Evolutionary conservation across 805 yeast species (phyloP), one percentile per base, ranked within the genome.

Genomic region (Kurtzmaniella fragi): DNA sequence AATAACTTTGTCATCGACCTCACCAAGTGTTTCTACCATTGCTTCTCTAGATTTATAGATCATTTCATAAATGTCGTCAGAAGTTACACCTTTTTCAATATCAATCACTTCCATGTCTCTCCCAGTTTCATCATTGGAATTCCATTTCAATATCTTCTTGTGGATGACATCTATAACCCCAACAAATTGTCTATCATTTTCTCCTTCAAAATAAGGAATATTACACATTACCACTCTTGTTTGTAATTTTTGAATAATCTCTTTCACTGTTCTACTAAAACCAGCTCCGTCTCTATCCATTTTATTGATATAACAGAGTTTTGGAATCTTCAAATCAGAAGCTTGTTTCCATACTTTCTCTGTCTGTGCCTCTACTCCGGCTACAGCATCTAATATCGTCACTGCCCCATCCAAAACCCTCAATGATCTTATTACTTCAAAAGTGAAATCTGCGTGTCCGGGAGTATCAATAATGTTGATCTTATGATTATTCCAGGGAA

Each of bases 201-300:
- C 36, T 3, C 38, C 40, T 34, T 53, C 71, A 52, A 85, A 89
- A 46, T 77, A 74, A 0, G 99, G 99, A 8, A 85, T 62, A 44
- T 83, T 89, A n/a, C 86, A 69, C 27, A 89, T 57, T 0, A 81
- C 84, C 1, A 82, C 88, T 29, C 82, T 71, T 0, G 95, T 86
- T 13, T 78, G 78, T 42, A 93, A 65, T 52, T 85, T 84, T 15
- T 79, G 62, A 11, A 88, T 83, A 17, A 93, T 74, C 49, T 91
- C 97, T 47, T 79, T 80, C 5, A 88, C 95, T 0, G 97, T 87
- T 41, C 96, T 70, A 45, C 95, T 82, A 56, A 80, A 93, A 0
- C 97, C 96, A 1, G 98, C 96, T 15, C 99, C 99, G 12, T 81
- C 84, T 43, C 98, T 73, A 62, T 93, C 99, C 98, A 93, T 90